These are phyloP conservation scores for Neophaeococcomyces mojaviensis DNA, from an alignment of 2,329 filamentous ascomycete species.

Conservation along the genomic window DNA sequence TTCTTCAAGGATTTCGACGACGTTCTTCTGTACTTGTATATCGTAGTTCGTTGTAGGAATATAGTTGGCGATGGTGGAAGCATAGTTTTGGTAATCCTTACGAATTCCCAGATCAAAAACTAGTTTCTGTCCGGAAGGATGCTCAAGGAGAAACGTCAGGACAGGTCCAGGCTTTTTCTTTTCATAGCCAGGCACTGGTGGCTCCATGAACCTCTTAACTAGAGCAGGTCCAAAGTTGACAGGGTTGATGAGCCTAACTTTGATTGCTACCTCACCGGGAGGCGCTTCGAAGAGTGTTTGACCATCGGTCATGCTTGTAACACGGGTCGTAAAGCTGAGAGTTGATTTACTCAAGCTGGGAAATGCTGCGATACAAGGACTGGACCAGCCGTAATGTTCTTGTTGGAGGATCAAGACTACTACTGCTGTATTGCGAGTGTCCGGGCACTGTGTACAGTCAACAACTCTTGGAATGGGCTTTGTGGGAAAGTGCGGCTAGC, in stretches of 20 bases:
- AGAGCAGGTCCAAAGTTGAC: slow-evolving; percentile 36
- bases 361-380: no score
- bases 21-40: slow-evolving; percentile 15
- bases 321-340: no score
- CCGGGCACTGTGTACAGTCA: no score
- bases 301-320: no score
- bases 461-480: no score
- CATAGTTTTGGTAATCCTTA: slow-evolving; percentile 10
- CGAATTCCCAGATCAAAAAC: slow-evolving; percentile 13
- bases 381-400: no score
- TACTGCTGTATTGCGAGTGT: no score
- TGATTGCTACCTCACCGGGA: no score
- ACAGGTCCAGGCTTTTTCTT: slow-evolving; percentile 16
- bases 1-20: slow-evolving; percentile 18
- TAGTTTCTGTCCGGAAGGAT: slow-evolving; percentile 14
- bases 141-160: slow-evolving; percentile 15
- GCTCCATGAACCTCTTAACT: slow-evolving; percentile 34
- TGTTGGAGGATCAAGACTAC: no score
- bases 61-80: slow-evolving; percentile 1
- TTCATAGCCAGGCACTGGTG: slow-evolving; percentile 30
- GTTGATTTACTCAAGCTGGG: no score
- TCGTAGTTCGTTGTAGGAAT: not conserved
- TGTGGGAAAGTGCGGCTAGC: no score
- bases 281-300: no score
- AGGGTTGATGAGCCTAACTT: slow-evolving; percentile 29